phyloP scores from a whole-genome alignment of 2,329 filamentous ascomycete genomes.

The Ophiostoma angusticollis region DNA sequence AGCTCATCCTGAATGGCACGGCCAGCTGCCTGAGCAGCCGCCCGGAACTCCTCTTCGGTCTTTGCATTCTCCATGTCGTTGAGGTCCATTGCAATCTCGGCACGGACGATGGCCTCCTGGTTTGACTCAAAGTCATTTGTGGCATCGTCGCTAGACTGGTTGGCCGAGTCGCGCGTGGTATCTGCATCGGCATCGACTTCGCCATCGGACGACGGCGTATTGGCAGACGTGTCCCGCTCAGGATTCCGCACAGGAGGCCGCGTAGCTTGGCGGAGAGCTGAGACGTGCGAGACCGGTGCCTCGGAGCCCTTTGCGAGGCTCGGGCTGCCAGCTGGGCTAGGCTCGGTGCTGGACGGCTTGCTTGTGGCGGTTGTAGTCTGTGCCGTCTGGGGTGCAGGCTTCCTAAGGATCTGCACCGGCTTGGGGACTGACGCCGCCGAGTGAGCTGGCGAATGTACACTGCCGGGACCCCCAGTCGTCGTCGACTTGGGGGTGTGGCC shows the following conservation, averaged over 20 bases:
- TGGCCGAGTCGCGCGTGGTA: conserved; percentile 53
- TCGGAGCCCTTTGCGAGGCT: background rate
- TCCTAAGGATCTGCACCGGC: conserved; percentile 38
- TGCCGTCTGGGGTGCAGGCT: conserved; percentile 29
- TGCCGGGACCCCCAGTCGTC: conserved; percentile 19
- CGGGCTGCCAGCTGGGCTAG: conserved; percentile 31
- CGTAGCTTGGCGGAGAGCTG: no score
- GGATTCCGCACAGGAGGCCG: no score
- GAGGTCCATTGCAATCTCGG: conserved; percentile 34
- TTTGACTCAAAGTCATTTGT: conserved; percentile 41
- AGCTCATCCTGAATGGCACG: conserved; percentile 40
- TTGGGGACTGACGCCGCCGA: conserved; percentile 20
- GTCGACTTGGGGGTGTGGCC: conserved; percentile 29
- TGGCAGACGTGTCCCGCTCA: no score
- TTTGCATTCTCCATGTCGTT: conserved; percentile 36
- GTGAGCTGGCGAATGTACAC: conserved; percentile 16
- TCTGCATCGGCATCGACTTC: conserved; percentile 61
- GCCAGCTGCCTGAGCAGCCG: conserved; percentile 33
- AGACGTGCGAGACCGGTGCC: background rate
- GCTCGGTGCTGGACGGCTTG: conserved; percentile 27
- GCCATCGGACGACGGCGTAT: no score
- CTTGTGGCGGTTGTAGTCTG: no score
- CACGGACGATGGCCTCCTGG: conserved; percentile 20
- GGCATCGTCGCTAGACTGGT: conserved; percentile 38
- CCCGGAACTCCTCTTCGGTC: conserved; percentile 41